Base-by-base conservation (phyloP, 2,329 filamentous ascomycete genomes). In the Sclerotinia glacialis region DNA sequence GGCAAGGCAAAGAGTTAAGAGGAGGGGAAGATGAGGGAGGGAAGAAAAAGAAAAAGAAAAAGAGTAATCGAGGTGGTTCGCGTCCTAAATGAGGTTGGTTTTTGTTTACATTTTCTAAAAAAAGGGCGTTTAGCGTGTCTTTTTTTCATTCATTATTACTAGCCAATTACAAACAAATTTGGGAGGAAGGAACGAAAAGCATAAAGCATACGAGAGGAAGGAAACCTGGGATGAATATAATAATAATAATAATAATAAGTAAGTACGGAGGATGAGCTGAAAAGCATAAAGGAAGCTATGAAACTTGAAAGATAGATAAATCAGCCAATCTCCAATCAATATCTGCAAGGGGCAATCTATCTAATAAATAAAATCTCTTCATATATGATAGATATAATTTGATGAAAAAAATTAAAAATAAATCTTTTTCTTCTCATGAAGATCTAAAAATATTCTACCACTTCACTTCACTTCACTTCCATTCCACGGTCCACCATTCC, bases 21-120 rank as follows among this genome's bases (percentile, higher is more conserved):
- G 26, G 50, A 47, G 55, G 54, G n/a, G 31, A 28, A 59, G 37
- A 47, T 28, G 64, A 37, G 47, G 34, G 28, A 60, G 46, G 21
- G 37, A 14, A 44, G 46, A 44, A 23, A 8, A 18, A 46, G 21
- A 61, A 14, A 28, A 14, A 44, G 46, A 44, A 23, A 8, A 18
- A 46, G 21, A 61, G 26, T 7, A 62, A 37, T 54, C 40, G 16
- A 54, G 46, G 31, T 50, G 47, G 23, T 59, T 59, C 44, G 42
- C 53, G 53, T 42, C 23, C 26, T 18, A 40, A 26, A 59, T 52
- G 23, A 23, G n/a, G n/a, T n/a, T n/a, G n/a, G 44, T 31, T 28
- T 40, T 14, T 65, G 54, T 65, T 65, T 60, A 65, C 63, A 52
- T 60, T 65, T 44, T 42, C 26, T 18, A 0, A 7, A 18, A 9